These are phyloP conservation scores for Trichoderma atrobrunneum DNA, from an alignment of 2,329 filamentous ascomycete genomes.

Conservation along the genomic window DNA sequence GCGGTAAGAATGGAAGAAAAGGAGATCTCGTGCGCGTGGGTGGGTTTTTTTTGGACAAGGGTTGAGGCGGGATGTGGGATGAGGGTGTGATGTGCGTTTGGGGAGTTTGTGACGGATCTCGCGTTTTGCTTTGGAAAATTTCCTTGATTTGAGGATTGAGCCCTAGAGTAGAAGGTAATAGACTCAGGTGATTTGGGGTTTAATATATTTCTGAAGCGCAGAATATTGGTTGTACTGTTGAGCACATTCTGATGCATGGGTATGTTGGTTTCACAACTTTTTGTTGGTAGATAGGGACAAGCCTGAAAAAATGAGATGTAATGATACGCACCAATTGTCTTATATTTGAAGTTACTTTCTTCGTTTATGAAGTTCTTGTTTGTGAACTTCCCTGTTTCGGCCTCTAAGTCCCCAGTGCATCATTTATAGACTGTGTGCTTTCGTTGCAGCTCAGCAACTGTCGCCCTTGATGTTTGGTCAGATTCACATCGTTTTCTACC, in stretches of 20 bases:
- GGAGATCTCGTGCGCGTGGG: neutral
- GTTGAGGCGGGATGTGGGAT: neutral
- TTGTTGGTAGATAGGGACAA: neutral
- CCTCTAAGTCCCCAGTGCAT: no score
- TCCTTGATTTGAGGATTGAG: neutral
- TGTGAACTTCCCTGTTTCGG: no score
- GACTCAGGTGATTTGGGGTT: neutral
- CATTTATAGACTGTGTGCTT: neutral
- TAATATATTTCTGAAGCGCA: neutral
- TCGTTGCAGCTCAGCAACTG: neutral
- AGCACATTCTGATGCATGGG: neutral
- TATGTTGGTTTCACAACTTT: no score
- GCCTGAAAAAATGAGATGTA: neutral
- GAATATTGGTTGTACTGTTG: neutral
- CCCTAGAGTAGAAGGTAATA: neutral
- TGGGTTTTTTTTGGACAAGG: neutral
- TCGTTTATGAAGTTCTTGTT: neutral
- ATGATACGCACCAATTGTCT: neutral
- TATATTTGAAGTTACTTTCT: neutral
- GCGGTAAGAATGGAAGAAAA: neutral
- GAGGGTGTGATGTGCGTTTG: neutral
- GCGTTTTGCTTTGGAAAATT: neutral
- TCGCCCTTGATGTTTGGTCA: neutral
- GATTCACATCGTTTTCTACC: neutral
- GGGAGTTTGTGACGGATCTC: neutral